Conservation (phyloP, 73 alveolate genomes). For the Paramecium sonneborni region DNA sequence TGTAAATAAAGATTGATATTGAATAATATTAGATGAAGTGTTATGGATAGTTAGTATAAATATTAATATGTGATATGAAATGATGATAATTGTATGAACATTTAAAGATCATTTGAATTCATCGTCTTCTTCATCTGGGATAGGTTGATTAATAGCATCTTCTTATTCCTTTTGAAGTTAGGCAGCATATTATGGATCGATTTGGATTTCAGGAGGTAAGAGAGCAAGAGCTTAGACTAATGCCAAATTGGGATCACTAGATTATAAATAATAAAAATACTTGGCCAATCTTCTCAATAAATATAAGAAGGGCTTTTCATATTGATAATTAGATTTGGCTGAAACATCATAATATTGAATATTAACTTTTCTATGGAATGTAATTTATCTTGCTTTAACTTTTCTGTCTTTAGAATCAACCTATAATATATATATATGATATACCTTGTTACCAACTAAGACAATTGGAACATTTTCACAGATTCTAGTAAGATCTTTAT, state of each 20-base stretch:
- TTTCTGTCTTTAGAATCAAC: constrained; percentile 99
- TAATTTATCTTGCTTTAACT: constrained; percentile 98
- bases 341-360: constrained; percentile 99
- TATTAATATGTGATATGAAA: neutral
- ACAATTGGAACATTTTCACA: constrained; percentile 96
- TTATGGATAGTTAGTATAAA: too few species aligned
- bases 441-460: constrained; percentile 91
- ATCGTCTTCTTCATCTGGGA: constrained; percentile 18
- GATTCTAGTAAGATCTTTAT: constrained; percentile 96
- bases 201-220: constrained; percentile 1
- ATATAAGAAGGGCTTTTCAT: constrained; percentile 99
- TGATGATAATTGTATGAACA: neutral
- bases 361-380: constrained; percentile 99
- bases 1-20: too few species aligned
- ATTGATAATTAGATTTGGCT: constrained; percentile 99
- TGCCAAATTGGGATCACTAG: constrained; percentile 78
- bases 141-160: neutral
- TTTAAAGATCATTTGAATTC: neutral
- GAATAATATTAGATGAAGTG: too few species aligned
- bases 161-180: neutral
- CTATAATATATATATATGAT: neutral
- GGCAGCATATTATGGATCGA: neutral
- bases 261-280: neutral
- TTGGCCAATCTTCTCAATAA: constrained; percentile 95
- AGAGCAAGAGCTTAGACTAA: constrained; percentile 17